Base-by-base conservation (phyloP, 75 land plant species). In the Selaginella tamariscina region DNA sequence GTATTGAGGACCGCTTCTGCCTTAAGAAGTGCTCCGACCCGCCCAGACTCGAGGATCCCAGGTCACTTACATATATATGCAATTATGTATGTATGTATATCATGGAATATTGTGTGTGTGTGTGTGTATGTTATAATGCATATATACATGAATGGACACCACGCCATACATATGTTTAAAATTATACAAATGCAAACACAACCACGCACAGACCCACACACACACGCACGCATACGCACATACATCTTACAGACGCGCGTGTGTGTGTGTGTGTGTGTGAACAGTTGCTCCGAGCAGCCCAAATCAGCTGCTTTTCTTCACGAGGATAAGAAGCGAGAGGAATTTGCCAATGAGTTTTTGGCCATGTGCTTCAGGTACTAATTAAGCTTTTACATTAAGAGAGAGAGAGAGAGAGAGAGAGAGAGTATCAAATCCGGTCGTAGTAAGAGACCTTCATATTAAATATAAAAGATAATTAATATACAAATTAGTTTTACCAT, bases 281-380 rank as follows among this genome's bases (percentile, higher is more conserved):
- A 33, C 29, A 23, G 28, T 22, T 18, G 24, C 55, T 2, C 24
- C 28, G 28, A 26, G 32, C 21, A 56, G 70, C 5, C 32, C 32
- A 26, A 26, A 13, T 9, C 23, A 21, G 9, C 29, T 29, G 33
- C 33, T 28, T 23, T 29, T 18, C 21, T 2, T 24, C 31, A 26
- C 2, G 24, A 39, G 49, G 49, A 39, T 5, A 39, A 15, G 11
- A 39, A 39, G 15, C 49, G 49, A 39, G 49, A 39, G 15, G 49
- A 39, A 39, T 84, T 93, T 80, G 86, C 86, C 21, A 71, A 78
- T 72, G 86, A 80, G 55, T 92, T 92, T 57, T 72, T 93, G 33
- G 84, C 91, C 23, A 70, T 86, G 65, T 87, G 83, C 59, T 83
- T 82, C 80, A 82, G 96, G 96, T 91, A 78, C 11, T 44, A 31